These are phyloP conservation scores for Lunularia cruciata DNA, from an alignment of 225 moss, liverwort and hornwort species.

Conservation along the genomic window DNA sequence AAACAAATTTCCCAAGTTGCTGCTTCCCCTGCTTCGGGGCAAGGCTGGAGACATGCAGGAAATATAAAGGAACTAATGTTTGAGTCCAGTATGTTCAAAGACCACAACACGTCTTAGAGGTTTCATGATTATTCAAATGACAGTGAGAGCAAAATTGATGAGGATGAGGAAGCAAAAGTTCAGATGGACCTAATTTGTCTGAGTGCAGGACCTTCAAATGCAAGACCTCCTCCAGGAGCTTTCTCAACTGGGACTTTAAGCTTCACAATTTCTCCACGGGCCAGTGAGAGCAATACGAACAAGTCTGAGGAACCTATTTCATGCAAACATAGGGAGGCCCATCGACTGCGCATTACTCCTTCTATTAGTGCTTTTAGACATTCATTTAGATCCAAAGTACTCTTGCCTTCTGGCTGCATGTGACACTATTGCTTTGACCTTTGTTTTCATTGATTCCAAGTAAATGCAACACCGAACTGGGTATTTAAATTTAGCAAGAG, in stretches of 20 bases:
- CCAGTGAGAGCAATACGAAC: conserved; percentile 63
- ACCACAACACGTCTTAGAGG: no score
- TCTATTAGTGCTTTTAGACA: background rate
- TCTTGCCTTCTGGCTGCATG: background rate
- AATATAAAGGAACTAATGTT: no score
- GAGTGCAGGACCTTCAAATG: conserved; percentile 50
- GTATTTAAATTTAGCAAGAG: no score
- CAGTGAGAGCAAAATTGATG: no score
- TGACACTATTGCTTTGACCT: no score
- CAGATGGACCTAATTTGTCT: conserved; percentile 58
- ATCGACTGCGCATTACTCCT: background rate
- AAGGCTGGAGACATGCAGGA: no score
- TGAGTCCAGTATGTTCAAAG: no score
- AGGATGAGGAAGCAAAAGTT: background rate
- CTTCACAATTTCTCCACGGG: conserved; percentile 66
- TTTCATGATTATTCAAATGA: no score
- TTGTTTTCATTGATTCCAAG: no score
- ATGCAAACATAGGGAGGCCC: background rate
- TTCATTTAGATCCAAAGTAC: background rate
- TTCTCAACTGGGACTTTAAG: conserved; percentile 55
- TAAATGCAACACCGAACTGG: no score
- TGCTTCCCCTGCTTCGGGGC: no score
- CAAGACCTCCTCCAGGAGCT: conserved; percentile 40
- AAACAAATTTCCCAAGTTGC: background rate
- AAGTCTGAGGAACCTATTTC: conserved; percentile 57